phyloP scores from a whole-genome alignment of 352 stramenopile species.

The Phytophthora pinifolia region DNA sequence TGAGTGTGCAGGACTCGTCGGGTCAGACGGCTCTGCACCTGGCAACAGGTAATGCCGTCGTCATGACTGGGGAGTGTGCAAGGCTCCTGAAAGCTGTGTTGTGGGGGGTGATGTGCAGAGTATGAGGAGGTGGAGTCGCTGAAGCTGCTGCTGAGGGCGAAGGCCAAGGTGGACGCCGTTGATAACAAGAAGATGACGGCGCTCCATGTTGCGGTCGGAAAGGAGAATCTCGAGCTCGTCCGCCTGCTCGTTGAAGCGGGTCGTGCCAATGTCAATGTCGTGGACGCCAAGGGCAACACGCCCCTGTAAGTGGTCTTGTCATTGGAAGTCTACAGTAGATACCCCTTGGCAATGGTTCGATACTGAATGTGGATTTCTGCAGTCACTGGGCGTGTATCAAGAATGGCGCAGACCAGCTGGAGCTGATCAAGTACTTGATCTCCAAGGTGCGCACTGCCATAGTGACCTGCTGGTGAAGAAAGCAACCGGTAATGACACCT shows the following conservation, averaged over 20 bases:
- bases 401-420: constrained; percentile 43
- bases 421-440: constrained; percentile 57
- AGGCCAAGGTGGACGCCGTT: constrained; percentile 58
- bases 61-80: too few species aligned
- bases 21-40: constrained; percentile 71
- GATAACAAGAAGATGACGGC: constrained; percentile 81
- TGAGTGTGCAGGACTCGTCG: constrained; percentile 59
- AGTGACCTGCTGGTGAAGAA: not conserved
- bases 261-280: constrained; percentile 54
- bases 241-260: constrained; percentile 62
- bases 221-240: constrained; percentile 61
- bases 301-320: constrained; percentile 43
- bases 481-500: not conserved
- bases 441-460: constrained; percentile 42
- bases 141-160: constrained; percentile 58
- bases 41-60: constrained; percentile 43
- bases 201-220: constrained; percentile 63
- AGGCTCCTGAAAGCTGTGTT: not conserved
- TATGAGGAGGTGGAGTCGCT: constrained; percentile 65
- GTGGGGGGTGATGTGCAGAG: constrained; percentile 30
- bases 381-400: constrained; percentile 79
- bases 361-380: not conserved
- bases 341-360: too few species aligned
- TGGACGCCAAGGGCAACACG: constrained; percentile 70
- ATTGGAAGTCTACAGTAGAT: too few species aligned